A percentile compares a stretch with the other conserved stretches of the same genome.
Conservation (phyloP, 768 basidiomycete genomes). For the Imleria badia region DNA sequence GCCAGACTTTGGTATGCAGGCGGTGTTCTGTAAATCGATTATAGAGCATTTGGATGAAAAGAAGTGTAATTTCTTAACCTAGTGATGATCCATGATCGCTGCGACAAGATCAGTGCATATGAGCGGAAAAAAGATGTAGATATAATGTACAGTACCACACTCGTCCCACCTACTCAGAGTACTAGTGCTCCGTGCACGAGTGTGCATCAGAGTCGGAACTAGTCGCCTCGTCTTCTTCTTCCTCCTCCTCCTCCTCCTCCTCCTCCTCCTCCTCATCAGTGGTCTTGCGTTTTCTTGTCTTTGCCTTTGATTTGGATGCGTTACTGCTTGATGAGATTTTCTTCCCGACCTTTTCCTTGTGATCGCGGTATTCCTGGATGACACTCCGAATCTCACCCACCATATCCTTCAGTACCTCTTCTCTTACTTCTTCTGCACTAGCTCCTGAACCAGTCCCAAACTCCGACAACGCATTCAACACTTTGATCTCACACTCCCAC, state of each 20-base stretch:
- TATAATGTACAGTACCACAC: not conserved
- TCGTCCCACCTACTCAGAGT: not conserved
- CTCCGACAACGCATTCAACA: conserved; percentile 49
- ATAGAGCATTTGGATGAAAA: conserved; percentile 2
- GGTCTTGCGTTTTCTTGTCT: conserved; percentile 5
- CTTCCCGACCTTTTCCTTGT: conserved; percentile 5
- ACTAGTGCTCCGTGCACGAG: conserved; percentile 3
- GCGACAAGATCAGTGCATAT: not conserved
- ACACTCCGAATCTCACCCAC: conserved; percentile 9
- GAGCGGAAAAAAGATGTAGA: not conserved
- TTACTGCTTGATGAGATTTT: not conserved
- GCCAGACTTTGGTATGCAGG: conserved; percentile 26
- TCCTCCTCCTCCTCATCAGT: conserved; percentile 3
- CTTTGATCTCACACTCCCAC: conserved; percentile 72
- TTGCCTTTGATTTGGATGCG: conserved; percentile 1
- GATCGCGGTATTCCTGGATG: conserved; percentile 12
- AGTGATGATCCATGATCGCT: not conserved
- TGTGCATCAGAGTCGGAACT: conserved; percentile 1
- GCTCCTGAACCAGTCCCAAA: not conserved
- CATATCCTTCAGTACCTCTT: conserved; percentile 9
- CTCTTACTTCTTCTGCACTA: not conserved
- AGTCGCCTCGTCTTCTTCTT: conserved; percentile 7
- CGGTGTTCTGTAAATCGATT: conserved; percentile 30
- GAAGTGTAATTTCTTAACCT: not conserved
- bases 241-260: conserved; percentile 4